Evolutionary conservation across 345 rosid species (phyloP).

Genomic region (Populus euphratica): DNA sequence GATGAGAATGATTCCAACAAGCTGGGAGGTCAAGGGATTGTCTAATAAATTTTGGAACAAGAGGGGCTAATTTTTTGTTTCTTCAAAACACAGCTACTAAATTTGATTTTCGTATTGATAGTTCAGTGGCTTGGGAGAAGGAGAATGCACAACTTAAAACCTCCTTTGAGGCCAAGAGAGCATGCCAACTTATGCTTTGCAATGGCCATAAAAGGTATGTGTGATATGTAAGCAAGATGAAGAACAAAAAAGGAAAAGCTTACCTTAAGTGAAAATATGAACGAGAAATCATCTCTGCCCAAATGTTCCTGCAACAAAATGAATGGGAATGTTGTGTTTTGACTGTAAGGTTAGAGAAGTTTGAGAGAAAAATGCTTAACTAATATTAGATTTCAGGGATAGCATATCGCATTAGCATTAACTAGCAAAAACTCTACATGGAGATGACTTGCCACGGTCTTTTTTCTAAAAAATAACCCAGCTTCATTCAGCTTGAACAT

Average conservation of each 20-base stretch:
- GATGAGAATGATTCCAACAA: neutral
- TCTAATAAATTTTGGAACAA: neutral
- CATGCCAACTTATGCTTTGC: too few species aligned
- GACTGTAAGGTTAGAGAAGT: neutral
- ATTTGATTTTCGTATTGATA: too few species aligned
- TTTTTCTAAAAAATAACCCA: neutral
- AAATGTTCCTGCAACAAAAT: constrained; percentile 66
- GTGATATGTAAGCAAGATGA: neutral
- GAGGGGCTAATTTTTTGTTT: neutral
- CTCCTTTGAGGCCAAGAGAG: neutral
- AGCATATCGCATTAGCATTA: neutral
- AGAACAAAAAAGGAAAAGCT: constrained; percentile 16
- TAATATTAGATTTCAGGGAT: neutral
- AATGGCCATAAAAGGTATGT: neutral
- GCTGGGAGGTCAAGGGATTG: neutral
- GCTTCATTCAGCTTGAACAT: neutral
- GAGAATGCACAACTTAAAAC: neutral
- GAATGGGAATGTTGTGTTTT: constrained; percentile 14
- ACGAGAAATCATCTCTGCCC: constrained; percentile 80
- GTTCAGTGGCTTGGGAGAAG: neutral
- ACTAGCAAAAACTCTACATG: neutral
- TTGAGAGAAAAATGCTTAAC: neutral
- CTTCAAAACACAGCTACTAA: neutral
- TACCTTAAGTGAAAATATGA: constrained; percentile 89
- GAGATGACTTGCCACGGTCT: neutral